phyloP scores from a whole-genome alignment of 2,329 filamentous ascomycete species.

The Botrytis tulipae region DNA sequence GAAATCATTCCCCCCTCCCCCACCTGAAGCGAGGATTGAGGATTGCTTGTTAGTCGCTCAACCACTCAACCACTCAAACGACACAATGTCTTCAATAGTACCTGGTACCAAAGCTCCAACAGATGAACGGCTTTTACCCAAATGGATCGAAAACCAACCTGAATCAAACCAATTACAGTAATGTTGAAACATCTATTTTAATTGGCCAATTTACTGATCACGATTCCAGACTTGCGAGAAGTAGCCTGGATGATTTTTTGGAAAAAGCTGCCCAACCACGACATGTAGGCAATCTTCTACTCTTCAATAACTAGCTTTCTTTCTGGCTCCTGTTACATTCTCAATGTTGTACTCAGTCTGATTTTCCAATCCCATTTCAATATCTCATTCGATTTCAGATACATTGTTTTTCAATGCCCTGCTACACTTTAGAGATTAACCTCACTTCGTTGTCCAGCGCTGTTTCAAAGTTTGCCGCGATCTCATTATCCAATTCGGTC shows the following conservation, averaged over 20 bases:
- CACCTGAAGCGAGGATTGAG: constrained; percentile 13
- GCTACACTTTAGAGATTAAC: background rate
- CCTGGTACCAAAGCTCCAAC: constrained; percentile 11
- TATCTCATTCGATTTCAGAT: background rate
- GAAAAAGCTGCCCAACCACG: constrained; percentile 46
- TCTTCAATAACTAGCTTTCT: background rate
- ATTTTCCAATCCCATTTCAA: background rate
- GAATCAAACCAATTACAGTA: constrained; percentile 41
- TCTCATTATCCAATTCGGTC: background rate
- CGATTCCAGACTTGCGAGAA: constrained; percentile 28
- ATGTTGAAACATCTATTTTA: constrained; percentile 28
- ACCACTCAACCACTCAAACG: background rate
- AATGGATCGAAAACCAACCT: constrained; percentile 47
- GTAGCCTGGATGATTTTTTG: constrained; percentile 30
- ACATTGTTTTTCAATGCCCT: background rate
- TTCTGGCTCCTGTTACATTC: background rate
- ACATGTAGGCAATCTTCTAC: constrained; percentile 36
- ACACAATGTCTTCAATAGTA: background rate
- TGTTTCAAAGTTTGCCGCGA: background rate
- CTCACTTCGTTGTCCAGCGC: background rate
- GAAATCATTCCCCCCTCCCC: background rate
- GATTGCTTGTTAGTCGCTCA: background rate
- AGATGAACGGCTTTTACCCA: constrained; percentile 33
- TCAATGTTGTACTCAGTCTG: background rate
- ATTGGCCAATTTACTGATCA: background rate